phyloP scores from a whole-genome alignment of 805 yeast species.

The Wickerhamomyces subpelliculosus region DNA sequence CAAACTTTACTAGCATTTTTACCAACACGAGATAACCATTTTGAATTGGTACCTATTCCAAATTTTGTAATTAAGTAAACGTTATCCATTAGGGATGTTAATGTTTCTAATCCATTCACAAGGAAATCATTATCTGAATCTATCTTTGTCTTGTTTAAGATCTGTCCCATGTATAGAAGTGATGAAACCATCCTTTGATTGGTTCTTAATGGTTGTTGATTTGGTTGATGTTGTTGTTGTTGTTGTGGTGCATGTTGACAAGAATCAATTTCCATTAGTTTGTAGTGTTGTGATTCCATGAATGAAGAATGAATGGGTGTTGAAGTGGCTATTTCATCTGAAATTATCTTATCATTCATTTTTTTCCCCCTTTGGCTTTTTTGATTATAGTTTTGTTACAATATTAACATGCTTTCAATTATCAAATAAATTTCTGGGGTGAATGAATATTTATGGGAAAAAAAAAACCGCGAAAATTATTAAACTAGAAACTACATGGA shows the following conservation, averaged over 20 bases:
- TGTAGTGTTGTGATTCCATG: not conserved
- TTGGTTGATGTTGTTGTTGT: not conserved
- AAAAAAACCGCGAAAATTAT: too few species aligned
- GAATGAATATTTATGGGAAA: too few species aligned
- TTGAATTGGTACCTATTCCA: conserved; percentile 10
- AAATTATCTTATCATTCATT: not conserved
- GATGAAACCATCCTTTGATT: conserved; percentile 9
- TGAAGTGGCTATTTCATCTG: too few species aligned
- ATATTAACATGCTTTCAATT: too few species aligned
- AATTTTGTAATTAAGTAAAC: conserved; percentile 9
- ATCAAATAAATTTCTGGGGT: too few species aligned
- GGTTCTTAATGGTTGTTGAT: not conserved
- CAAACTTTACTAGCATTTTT: conserved; percentile 11
- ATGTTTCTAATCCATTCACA: conserved; percentile 9
- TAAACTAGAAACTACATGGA: too few species aligned
- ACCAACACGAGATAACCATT: conserved; percentile 1
- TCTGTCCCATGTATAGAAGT: conserved; percentile 8
- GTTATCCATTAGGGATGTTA: conserved; percentile 14
- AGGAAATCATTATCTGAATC: conserved; percentile 4
- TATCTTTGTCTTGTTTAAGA: conserved; percentile 4
- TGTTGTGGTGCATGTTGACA: not conserved
- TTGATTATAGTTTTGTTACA: too few species aligned
- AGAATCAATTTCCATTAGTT: not conserved
- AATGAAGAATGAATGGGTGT: not conserved
- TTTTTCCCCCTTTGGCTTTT: not conserved